These are phyloP conservation scores for Persicaria tinctoria DNA, from an alignment of 148 eudicot genomes.

Conservation along the genomic window DNA sequence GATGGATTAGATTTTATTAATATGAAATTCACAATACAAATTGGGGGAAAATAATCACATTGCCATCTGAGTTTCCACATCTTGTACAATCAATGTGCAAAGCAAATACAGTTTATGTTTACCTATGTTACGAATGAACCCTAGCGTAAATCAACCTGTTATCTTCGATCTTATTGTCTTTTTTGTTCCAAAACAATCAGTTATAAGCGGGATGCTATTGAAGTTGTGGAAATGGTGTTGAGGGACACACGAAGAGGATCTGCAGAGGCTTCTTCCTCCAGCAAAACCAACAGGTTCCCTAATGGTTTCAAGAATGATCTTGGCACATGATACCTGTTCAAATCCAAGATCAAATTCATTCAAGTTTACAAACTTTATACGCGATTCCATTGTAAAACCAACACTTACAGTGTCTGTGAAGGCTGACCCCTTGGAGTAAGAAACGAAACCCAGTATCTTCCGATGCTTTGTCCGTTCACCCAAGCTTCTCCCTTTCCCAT, in stretches of 20 bases:
- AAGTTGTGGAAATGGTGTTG: conserved; percentile 26
- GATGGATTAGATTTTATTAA: too few relatives aligned
- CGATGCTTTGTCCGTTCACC: conserved; percentile 61
- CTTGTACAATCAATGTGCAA: too few relatives aligned
- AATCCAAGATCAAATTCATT: conserved; percentile 4
- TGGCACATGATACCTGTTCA: conserved; percentile 56
- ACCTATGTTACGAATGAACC: too few relatives aligned
- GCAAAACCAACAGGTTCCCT: conserved; percentile 37
- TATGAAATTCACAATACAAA: too few relatives aligned
- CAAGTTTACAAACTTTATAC: conserved; percentile 39
- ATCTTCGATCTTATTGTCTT: too few relatives aligned
- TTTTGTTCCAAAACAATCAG: too few relatives aligned
- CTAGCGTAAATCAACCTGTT: too few relatives aligned
- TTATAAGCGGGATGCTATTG: not conserved
- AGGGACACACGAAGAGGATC: conserved; percentile 32
- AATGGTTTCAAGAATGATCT: conserved; percentile 50
- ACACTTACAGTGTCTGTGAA: conserved; percentile 41
- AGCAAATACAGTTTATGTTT: too few relatives aligned
- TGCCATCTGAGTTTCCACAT: too few relatives aligned
- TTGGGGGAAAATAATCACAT: too few relatives aligned
- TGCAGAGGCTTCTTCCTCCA: conserved; percentile 50
- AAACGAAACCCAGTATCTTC: conserved; percentile 56
- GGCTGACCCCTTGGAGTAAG: conserved; percentile 34
- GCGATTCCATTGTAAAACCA: conserved; percentile 6
- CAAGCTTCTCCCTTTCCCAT: conserved; percentile 65